These are phyloP conservation scores for Colletotrichum horii DNA, from an alignment of 2,329 filamentous ascomycete species.

Conservation along the genomic window DNA sequence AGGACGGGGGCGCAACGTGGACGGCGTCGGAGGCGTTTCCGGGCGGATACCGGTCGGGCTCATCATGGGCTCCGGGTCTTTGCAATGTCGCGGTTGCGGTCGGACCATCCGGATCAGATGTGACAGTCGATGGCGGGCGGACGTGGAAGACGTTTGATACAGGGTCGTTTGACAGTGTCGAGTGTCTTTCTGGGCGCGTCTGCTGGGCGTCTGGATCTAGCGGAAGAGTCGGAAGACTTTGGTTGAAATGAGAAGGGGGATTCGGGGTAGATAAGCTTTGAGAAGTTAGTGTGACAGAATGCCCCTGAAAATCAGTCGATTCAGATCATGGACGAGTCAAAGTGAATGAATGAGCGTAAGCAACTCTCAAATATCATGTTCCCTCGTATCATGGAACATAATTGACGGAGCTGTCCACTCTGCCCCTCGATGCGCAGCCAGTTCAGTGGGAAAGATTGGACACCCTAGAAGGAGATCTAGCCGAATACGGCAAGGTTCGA, in stretches of 20 bases:
- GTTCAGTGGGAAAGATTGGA: not conserved
- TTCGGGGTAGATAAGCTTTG: not conserved
- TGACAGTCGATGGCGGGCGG: constrained; percentile 31
- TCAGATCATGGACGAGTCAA: not conserved
- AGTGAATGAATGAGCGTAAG: not conserved
- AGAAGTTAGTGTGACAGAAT: not conserved
- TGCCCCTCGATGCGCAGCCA: not conserved
- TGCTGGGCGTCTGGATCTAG: constrained; percentile 37
- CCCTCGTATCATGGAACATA: not conserved
- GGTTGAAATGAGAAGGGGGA: not conserved
- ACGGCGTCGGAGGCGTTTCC: constrained; percentile 27
- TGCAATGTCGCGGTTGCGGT: constrained; percentile 32
- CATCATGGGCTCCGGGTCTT: constrained; percentile 30
- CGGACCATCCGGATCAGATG: constrained; percentile 35
- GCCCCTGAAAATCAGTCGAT: not conserved
- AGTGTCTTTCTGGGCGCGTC: constrained; percentile 27
- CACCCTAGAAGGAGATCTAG: not conserved
- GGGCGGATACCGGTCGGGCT: constrained; percentile 35
- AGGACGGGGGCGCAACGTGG: constrained; percentile 35
- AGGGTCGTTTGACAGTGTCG: constrained; percentile 35
- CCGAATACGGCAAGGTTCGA: not conserved
- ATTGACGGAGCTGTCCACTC: not conserved
- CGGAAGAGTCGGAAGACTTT: constrained; percentile 28
- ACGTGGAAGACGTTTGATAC: constrained; percentile 33
- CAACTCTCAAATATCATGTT: not conserved